Evolutionary conservation across 768 basidiomycete genomes (phyloP).

Genomic region (Galerina marginata): DNA sequence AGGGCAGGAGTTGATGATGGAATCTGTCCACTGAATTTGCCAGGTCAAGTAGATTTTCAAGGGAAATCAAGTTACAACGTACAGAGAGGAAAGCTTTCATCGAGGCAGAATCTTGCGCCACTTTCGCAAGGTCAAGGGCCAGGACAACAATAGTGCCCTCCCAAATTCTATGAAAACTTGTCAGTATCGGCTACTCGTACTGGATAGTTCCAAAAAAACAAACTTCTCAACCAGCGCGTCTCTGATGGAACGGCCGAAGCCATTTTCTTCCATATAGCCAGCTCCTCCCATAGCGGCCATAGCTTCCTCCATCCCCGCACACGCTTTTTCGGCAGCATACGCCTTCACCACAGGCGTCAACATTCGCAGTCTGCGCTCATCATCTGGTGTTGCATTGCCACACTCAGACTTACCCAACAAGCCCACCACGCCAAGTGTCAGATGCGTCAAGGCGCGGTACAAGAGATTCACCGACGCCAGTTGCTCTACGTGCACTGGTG

Average conservation of each 20-base stretch:
- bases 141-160: slow-evolving; percentile 77
- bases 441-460: slow-evolving; percentile 69
- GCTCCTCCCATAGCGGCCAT: slow-evolving; percentile 79
- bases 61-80: slow-evolving; percentile 23
- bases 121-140: slow-evolving; percentile 67
- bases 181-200: slow-evolving; percentile 1
- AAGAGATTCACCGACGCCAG: slow-evolving; percentile 64
- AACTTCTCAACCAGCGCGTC: slow-evolving; percentile 77
- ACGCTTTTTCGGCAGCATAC: slow-evolving; percentile 69
- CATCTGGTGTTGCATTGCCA: slow-evolving; percentile 51
- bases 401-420: slow-evolving; percentile 71
- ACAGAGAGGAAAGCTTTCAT: slow-evolving; percentile 58
- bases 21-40: slow-evolving; percentile 54
- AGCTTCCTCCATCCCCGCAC: slow-evolving; percentile 69
- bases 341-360: slow-evolving; percentile 75
- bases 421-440: slow-evolving; percentile 62
- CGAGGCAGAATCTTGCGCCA: slow-evolving; percentile 48
- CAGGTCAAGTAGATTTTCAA: slow-evolving; percentile 1
- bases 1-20: slow-evolving; percentile 49
- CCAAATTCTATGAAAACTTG: slow-evolving; percentile 60
- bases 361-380: slow-evolving; percentile 59
- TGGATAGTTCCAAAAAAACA: background rate
- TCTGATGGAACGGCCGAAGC: slow-evolving; percentile 68
- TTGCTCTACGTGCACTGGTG: slow-evolving; percentile 66
- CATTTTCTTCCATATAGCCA: slow-evolving; percentile 86